Percentiles rank a stretch among this genome's conserved stretches.
phyloP scores from a whole-genome alignment of 495 filamentous ascomycete species.

The Penicillium egyptiacum region DNA sequence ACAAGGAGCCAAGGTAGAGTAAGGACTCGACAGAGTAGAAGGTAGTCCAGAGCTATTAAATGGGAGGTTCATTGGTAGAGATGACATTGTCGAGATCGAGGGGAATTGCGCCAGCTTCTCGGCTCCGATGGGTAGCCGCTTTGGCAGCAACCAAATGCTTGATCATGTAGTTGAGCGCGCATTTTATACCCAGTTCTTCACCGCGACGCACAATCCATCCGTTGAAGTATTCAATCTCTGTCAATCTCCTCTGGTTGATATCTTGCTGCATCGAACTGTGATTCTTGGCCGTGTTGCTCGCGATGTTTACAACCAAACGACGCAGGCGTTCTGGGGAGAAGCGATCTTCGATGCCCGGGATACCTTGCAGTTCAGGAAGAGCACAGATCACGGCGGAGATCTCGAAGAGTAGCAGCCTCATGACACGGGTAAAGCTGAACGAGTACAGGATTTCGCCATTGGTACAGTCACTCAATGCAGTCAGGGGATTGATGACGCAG shows the following conservation, averaged over 20 bases:
- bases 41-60: constrained; percentile 5
- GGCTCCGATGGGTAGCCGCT: constrained; percentile 17
- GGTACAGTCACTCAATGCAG: constrained; percentile 65
- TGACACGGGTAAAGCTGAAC: constrained; percentile 53
- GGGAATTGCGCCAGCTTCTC: constrained; percentile 36
- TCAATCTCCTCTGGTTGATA: constrained; percentile 57
- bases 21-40: neutral
- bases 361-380: constrained; percentile 65
- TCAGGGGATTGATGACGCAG: constrained; percentile 77
- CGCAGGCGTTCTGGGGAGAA: constrained; percentile 59
- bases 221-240: constrained; percentile 83
- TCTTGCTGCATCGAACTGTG: constrained; percentile 82
- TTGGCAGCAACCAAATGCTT: constrained; percentile 55
- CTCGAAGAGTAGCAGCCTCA: constrained; percentile 65
- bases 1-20: neutral
- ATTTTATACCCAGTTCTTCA: constrained; percentile 63
- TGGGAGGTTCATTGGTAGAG: constrained; percentile 10
- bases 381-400: constrained; percentile 61
- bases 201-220: constrained; percentile 75
- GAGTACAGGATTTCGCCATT: constrained; percentile 73
- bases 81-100: constrained; percentile 29
- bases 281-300: constrained; percentile 63
- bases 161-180: constrained; percentile 67
- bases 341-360: constrained; percentile 56
- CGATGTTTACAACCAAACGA: constrained; percentile 54